Percentiles rank a stretch among this genome's conserved stretches.
phyloP scores from a whole-genome alignment of 805 yeast species.

The Limtongia smithiae region DNA sequence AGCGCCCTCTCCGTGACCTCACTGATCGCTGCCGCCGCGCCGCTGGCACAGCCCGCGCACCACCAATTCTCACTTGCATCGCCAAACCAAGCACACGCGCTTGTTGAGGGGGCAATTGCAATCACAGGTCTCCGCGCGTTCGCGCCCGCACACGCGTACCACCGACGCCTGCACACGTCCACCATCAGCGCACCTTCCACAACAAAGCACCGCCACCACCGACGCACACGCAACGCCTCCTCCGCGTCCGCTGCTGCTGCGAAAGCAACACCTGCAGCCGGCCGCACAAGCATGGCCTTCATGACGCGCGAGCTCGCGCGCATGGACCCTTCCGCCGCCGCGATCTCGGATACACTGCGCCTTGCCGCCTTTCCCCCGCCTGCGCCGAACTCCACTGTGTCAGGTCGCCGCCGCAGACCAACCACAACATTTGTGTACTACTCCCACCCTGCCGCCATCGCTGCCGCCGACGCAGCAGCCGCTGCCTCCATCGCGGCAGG shows the following conservation, averaged over 20 bases:
- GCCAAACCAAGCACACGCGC: too few species aligned
- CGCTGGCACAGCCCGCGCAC: too few species aligned
- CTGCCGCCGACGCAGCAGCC: not conserved
- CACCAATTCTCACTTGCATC: not conserved
- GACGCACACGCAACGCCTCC: too few species aligned
- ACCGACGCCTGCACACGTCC: constrained; percentile 3
- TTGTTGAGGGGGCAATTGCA: too few species aligned
- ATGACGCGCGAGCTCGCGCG: not conserved
- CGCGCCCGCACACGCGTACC: constrained; percentile 10
- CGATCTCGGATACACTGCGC: not conserved
- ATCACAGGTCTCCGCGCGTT: too few species aligned
- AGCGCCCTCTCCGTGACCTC: too few species aligned
- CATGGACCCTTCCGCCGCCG: not conserved
- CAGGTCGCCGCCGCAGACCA: not conserved
- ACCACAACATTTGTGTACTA: not conserved
- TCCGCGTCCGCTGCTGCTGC: not conserved
- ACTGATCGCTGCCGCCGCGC: too few species aligned
- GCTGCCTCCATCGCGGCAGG: not conserved
- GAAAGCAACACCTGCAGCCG: not conserved
- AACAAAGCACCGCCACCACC: too few species aligned
- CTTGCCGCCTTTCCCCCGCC: not conserved
- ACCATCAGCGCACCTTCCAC: too few species aligned
- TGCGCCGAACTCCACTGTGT: not conserved
- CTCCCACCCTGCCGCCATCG: not conserved
- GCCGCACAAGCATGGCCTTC: not conserved